A percentile compares a stretch with the other conserved stretches of the same genome.
Conservation (phyloP, 2,329 filamentous ascomycete genomes). For the Zarea fungicola region DNA sequence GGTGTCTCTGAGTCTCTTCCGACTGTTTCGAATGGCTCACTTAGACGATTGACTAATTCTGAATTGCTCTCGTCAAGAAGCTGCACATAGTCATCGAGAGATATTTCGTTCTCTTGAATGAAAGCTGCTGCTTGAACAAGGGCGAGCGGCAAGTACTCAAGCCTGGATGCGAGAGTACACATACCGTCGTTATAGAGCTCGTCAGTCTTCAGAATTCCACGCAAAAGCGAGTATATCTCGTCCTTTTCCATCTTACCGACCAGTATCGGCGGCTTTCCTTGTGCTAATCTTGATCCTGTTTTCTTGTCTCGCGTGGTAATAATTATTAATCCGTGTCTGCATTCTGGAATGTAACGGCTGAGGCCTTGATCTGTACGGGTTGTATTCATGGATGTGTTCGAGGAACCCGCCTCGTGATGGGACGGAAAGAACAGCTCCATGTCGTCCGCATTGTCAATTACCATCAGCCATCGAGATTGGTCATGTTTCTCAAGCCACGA, state of each 20-base stretch:
- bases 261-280: slow-evolving; percentile 20
- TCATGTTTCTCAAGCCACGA: slow-evolving; percentile 23
- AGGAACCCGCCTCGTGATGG: background rate
- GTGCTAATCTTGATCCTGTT: slow-evolving; percentile 20
- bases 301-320: slow-evolving; percentile 32
- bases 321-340: slow-evolving; percentile 24
- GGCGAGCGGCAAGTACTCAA: slow-evolving; percentile 26
- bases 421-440: background rate
- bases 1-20: slow-evolving; percentile 20
- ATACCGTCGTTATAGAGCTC: slow-evolving; percentile 1
- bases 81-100: slow-evolving; percentile 27
- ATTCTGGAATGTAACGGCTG: slow-evolving; percentile 24
- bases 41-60: slow-evolving; percentile 22
- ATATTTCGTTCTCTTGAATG: slow-evolving; percentile 19
- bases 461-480: slow-evolving; percentile 18
- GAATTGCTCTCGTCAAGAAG: slow-evolving; percentile 23
- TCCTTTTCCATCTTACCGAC: slow-evolving; percentile 24
- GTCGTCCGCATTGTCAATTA: slow-evolving; percentile 17
- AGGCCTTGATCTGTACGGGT: background rate
- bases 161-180: background rate
- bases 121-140: slow-evolving; percentile 26
- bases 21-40: slow-evolving; percentile 20
- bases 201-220: slow-evolving; percentile 12
- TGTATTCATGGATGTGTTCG: background rate
- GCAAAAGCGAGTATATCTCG: slow-evolving; percentile 23